Conservation (phyloP, 2,329 filamentous ascomycete species). For the Endoconidiophora laricicola region DNA sequence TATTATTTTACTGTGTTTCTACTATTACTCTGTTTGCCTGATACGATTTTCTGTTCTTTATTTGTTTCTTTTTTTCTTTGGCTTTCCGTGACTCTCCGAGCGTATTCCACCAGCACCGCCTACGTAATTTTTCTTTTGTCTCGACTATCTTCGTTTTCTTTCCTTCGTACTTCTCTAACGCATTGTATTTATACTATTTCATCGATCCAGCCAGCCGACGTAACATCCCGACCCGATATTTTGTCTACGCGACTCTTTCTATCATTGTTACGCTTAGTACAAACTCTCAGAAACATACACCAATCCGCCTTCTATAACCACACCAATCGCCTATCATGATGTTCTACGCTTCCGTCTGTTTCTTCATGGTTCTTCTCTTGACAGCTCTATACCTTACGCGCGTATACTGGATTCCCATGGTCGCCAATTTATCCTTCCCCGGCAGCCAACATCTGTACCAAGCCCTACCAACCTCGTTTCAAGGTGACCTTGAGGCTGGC, state of each 20-base stretch:
- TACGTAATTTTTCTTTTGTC: no score
- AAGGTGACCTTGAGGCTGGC: slow-evolving; percentile 73
- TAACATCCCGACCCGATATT: neutral
- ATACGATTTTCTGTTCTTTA: no score
- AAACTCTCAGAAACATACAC: neutral
- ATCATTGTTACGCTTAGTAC: neutral
- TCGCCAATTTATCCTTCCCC: slow-evolving; percentile 41
- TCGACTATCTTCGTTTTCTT: no score
- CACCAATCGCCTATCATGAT: slow-evolving; percentile 43
- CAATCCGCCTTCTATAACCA: neutral
- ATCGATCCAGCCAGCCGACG: neutral
- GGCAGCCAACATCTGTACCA: slow-evolving; percentile 53
- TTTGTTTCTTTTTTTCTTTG: neutral
- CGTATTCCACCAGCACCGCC: no score
- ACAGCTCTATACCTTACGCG: slow-evolving; percentile 73
- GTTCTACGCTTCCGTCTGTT: slow-evolving; percentile 60
- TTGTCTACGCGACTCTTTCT: neutral
- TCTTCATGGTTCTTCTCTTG: slow-evolving; percentile 53
- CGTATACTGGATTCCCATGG: slow-evolving; percentile 52
- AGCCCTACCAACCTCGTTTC: slow-evolving; percentile 60
- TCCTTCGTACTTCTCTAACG: neutral
- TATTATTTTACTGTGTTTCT: no score
- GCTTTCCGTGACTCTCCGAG: no score
- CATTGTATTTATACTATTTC: neutral
- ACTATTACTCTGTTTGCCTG: no score